A percentile compares a stretch with the other conserved stretches of the same genome.
Evolutionary conservation across 306 rosid genomes (phyloP).

Genomic region (Casuarina equisetifolia): DNA sequence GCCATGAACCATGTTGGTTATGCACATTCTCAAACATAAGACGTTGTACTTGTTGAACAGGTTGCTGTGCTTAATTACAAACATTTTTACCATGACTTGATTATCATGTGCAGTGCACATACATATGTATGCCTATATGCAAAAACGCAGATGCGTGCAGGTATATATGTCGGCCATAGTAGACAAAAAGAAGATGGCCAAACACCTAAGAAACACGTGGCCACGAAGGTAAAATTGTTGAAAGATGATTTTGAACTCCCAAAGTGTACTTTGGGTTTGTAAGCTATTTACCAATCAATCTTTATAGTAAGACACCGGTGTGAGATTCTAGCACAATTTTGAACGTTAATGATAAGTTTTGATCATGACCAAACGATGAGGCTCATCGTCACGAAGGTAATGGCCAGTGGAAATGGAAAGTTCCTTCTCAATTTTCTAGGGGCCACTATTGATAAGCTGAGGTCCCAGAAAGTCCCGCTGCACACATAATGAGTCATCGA

Average conservation of each 20-base stretch:
- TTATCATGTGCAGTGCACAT: no score
- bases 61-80: no score
- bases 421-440: no score
- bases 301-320: background rate
- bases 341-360: background rate
- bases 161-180: background rate
- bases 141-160: background rate
- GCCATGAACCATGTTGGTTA: background rate
- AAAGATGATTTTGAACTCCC: no score
- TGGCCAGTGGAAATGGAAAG: no score
- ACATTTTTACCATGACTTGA: no score
- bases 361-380: background rate
- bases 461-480: background rate
- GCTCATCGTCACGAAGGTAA: no score
- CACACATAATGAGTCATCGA: conserved; percentile 1
- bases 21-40: background rate
- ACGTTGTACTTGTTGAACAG: no score
- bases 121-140: background rate
- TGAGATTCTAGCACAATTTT: background rate
- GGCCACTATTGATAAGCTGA: no score
- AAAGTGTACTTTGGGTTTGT: no score
- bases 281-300: background rate
- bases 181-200: background rate
- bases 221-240: background rate
- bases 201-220: background rate